phyloP scores from a whole-genome alignment of 2,329 filamentous ascomycete species.

The Aureobasidium musti region DNA sequence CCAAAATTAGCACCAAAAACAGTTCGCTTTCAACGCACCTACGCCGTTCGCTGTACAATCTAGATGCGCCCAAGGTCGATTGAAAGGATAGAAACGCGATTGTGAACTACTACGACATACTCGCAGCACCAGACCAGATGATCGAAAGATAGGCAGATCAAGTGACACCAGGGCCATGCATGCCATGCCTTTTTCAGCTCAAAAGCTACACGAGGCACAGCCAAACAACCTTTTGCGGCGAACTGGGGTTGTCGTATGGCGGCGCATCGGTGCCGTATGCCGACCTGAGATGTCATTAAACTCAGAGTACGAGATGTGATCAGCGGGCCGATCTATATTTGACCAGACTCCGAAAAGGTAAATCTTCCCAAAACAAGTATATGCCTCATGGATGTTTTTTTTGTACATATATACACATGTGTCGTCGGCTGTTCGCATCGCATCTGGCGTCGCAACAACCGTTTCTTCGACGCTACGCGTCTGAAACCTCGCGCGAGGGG shows the following conservation, averaged over 20 bases:
- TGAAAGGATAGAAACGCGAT: no score
- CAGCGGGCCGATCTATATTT: constrained; percentile 6
- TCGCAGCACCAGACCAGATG: background rate
- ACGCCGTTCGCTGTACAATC: background rate
- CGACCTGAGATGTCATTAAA: constrained; percentile 4
- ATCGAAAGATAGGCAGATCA: background rate
- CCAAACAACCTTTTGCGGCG: background rate
- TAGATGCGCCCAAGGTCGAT: background rate
- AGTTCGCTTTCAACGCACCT: background rate
- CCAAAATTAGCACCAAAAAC: constrained; percentile 8
- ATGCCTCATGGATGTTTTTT: background rate
- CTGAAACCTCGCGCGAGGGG: background rate
- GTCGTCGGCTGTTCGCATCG: background rate
- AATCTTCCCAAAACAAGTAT: background rate
- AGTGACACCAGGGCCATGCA: background rate
- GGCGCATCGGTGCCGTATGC: background rate
- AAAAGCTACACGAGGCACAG: background rate
- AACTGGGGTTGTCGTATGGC: no score
- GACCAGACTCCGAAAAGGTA: background rate
- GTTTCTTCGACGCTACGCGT: background rate
- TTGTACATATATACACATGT: background rate
- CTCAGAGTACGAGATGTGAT: background rate
- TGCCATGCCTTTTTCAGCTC: constrained; percentile 4
- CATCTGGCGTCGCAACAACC: background rate
- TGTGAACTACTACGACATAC: background rate